Conservation (phyloP, 1,284 basidiomycete genomes). For the Ganoderma boninense region DNA sequence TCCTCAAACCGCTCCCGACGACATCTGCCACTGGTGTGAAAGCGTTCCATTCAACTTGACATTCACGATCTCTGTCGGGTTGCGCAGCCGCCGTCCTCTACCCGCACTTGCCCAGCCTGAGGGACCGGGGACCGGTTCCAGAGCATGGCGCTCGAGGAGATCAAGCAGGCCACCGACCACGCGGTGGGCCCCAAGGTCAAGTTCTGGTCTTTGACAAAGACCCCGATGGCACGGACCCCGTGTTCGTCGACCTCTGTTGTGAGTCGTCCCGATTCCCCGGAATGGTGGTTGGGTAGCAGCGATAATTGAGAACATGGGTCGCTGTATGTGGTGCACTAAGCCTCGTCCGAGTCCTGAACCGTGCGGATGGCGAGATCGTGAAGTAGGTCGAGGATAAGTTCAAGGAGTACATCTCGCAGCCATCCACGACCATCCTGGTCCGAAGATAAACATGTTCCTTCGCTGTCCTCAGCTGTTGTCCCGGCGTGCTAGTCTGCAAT, state of each 20-base stretch:
- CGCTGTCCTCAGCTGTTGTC: too few relatives aligned
- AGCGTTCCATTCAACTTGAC: too few relatives aligned
- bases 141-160: conserved; percentile 28
- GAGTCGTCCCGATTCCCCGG: too few relatives aligned
- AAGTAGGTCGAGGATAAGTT: conserved; percentile 53
- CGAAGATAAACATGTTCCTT: too few relatives aligned
- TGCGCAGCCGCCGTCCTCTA: conserved; percentile 42
- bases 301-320: conserved; percentile 45
- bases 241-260: conserved; percentile 65
- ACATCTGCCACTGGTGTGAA: too few relatives aligned
- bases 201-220: too few relatives aligned
- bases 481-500: too few relatives aligned
- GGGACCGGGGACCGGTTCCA: conserved; percentile 31
- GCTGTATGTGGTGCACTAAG: conserved; percentile 45
- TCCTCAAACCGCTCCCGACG: too few relatives aligned
- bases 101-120: conserved; percentile 23
- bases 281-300: not conserved
- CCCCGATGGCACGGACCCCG: conserved; percentile 54
- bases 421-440: conserved; percentile 61
- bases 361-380: conserved; percentile 49
- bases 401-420: conserved; percentile 47
- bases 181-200: too few relatives aligned
- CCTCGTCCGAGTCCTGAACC: conserved; percentile 62
- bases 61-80: too few relatives aligned
- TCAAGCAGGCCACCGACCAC: conserved; percentile 22